These are phyloP conservation scores for Tritrichomonas musculus DNA, from an alignment of 208 protist genomes.

Conservation along the genomic window DNA sequence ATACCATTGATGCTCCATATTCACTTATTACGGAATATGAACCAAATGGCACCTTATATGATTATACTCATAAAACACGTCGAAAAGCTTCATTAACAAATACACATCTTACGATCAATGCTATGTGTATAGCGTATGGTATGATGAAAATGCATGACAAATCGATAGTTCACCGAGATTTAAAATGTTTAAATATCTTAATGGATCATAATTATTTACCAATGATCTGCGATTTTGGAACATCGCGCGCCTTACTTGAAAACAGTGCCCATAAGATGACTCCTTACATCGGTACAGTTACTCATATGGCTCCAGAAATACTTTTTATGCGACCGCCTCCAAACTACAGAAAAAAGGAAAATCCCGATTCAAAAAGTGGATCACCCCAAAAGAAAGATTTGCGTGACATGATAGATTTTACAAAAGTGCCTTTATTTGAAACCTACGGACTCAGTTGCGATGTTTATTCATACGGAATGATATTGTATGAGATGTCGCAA, in stretches of 20 bases:
- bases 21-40: slow-evolving; percentile 12
- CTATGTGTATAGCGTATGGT: neutral
- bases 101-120: neutral
- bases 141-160: neutral
- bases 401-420: too few relatives aligned
- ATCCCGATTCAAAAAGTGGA: too few relatives aligned
- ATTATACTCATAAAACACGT: neutral
- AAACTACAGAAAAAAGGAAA: too few relatives aligned
- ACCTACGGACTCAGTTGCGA: too few relatives aligned
- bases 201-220: neutral
- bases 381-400: too few relatives aligned
- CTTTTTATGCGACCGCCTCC: too few relatives aligned
- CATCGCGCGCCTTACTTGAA: neutral
- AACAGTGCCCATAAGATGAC: neutral
- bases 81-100: neutral
- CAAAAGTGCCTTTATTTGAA: too few relatives aligned
- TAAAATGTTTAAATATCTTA: neutral
- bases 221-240: neutral
- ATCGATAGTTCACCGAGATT: neutral
- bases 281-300: neutral
- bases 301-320: neutral
- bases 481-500: too few relatives aligned
- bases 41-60: neutral
- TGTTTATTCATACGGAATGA: too few relatives aligned
- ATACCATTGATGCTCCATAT: neutral